phyloP scores from a whole-genome alignment of 2,329 filamentous ascomycete genomes.

The Lachnellula cervina region DNA sequence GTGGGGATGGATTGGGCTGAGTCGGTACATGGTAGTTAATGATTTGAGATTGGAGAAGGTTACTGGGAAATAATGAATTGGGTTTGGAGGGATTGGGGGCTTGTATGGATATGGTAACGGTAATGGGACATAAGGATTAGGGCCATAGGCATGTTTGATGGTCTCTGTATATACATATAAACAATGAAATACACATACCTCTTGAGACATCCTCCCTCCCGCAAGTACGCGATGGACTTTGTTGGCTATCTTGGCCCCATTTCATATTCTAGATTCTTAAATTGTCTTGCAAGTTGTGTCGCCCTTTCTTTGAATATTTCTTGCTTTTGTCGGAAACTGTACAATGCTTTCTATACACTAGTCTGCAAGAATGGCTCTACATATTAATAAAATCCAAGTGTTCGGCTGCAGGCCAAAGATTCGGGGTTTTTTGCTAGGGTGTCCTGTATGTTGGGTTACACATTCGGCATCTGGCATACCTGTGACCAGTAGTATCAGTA shows the following conservation, averaged over 20 bases:
- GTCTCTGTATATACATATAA: neutral
- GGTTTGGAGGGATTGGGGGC: neutral
- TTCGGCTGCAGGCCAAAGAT: too few relatives aligned
- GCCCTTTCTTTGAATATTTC: neutral
- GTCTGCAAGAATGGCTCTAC: too few relatives aligned
- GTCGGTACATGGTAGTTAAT: constrained; percentile 94
- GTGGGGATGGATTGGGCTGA: constrained; percentile 88
- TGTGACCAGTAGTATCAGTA: too few relatives aligned
- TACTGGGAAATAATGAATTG: constrained; percentile 5
- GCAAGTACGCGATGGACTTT: neutral
- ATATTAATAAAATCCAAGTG: too few relatives aligned
- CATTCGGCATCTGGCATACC: too few relatives aligned
- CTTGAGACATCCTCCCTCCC: neutral
- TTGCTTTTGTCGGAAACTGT: too few relatives aligned
- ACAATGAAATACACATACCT: neutral
- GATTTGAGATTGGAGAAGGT: constrained; percentile 64
- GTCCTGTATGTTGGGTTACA: too few relatives aligned
- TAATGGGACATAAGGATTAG: neutral
- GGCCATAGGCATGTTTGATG: neutral
- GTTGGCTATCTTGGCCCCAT: neutral
- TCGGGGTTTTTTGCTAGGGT: too few relatives aligned
- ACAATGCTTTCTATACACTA: too few relatives aligned
- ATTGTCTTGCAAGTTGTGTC: neutral
- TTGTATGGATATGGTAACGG: neutral
- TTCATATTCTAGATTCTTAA: too few relatives aligned